Evolutionary conservation across 768 basidiomycete species (phyloP).

Genomic region (Rubroboletus satanas): DNA sequence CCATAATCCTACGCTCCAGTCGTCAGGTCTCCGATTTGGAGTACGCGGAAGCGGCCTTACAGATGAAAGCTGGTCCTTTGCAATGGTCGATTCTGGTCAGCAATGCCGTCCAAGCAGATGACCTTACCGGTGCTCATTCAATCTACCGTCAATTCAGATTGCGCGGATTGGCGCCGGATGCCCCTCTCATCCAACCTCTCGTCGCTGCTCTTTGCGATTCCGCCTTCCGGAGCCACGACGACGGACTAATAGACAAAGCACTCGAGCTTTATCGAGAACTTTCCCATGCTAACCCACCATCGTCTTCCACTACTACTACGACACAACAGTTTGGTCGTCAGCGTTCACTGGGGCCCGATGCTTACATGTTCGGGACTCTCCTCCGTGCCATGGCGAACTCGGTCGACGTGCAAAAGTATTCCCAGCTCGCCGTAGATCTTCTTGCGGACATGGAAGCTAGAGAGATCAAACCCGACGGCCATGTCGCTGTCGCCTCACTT

Average conservation of each 20-base stretch:
- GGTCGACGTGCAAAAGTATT: slow-evolving; percentile 47
- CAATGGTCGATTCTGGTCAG: slow-evolving; percentile 57
- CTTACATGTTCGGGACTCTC: slow-evolving; percentile 52
- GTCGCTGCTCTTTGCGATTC: slow-evolving; percentile 47
- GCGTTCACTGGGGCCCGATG: slow-evolving; percentile 44
- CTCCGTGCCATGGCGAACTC: slow-evolving; percentile 45
- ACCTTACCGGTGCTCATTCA: slow-evolving; percentile 40
- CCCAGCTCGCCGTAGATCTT: slow-evolving; percentile 45
- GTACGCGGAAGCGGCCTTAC: slow-evolving; percentile 39
- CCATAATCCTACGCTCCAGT: slow-evolving; percentile 43
- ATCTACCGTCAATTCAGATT: slow-evolving; percentile 47
- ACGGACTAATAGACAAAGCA: slow-evolving; percentile 49
- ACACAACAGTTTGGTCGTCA: slow-evolving; percentile 23
- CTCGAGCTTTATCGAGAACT: slow-evolving; percentile 52
- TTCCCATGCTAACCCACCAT: slow-evolving; percentile 29
- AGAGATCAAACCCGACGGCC: slow-evolving; percentile 42
- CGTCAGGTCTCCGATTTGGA: slow-evolving; percentile 39
- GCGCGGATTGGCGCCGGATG: slow-evolving; percentile 45
- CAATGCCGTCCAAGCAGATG: slow-evolving; percentile 42
- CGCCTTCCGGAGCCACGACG: slow-evolving; percentile 33
- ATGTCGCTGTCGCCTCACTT: slow-evolving; percentile 45
- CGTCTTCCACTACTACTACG: slow-evolving; percentile 9
- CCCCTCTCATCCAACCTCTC: slow-evolving; percentile 51
- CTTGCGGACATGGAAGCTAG: slow-evolving; percentile 64
- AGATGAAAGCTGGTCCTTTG: slow-evolving; percentile 36